A percentile compares a stretch with the other conserved stretches of the same genome.
Conservation (phyloP, 2,329 filamentous ascomycete species). For the Sphaceloma murrayae region DNA sequence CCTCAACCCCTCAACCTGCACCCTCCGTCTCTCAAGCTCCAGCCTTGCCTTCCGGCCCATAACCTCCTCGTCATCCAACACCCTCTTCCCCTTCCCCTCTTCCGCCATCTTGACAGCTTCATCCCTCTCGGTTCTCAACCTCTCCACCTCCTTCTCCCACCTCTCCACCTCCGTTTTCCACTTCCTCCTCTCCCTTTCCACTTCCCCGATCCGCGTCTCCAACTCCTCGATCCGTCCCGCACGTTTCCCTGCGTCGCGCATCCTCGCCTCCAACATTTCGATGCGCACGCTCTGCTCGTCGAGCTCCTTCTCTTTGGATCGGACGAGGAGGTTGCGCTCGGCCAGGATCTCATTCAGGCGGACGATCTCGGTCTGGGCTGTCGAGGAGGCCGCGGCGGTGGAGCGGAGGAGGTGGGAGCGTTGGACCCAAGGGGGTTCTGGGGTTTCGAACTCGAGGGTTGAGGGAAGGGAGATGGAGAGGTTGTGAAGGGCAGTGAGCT, state of each 20-base stretch:
- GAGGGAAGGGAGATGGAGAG: conserved; percentile 42
- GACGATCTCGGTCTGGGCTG: conserved; percentile 76
- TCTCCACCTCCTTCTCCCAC: conserved; percentile 23
- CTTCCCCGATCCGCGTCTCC: conserved; percentile 48
- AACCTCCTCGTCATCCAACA: conserved; percentile 44
- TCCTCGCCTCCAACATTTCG: conserved; percentile 78
- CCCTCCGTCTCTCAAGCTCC: conserved; percentile 64
- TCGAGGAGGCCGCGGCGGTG: conserved; percentile 70
- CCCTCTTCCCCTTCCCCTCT: conserved; percentile 44
- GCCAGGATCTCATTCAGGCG: conserved; percentile 70
- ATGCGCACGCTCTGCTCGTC: conserved; percentile 87
- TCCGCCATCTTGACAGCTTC: conserved; percentile 52
- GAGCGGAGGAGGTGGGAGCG: conserved; percentile 71
- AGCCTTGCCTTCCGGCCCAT: conserved; percentile 53
- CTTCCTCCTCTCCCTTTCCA: conserved; percentile 19
- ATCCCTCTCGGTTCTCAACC: conserved; percentile 55
- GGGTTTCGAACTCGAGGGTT: conserved; percentile 54
- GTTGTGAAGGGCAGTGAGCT: conserved; percentile 60
- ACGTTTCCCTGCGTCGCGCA: conserved; percentile 74
- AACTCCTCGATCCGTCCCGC: conserved; percentile 58
- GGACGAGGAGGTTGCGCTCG: conserved; percentile 53
- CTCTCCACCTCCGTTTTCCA: conserved; percentile 45
- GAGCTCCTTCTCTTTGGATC: conserved; percentile 59
- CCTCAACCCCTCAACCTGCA: conserved; percentile 58
- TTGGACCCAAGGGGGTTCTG: conserved; percentile 69